Conservation (phyloP, 306 rosid genomes). For the Morella rubra region DNA sequence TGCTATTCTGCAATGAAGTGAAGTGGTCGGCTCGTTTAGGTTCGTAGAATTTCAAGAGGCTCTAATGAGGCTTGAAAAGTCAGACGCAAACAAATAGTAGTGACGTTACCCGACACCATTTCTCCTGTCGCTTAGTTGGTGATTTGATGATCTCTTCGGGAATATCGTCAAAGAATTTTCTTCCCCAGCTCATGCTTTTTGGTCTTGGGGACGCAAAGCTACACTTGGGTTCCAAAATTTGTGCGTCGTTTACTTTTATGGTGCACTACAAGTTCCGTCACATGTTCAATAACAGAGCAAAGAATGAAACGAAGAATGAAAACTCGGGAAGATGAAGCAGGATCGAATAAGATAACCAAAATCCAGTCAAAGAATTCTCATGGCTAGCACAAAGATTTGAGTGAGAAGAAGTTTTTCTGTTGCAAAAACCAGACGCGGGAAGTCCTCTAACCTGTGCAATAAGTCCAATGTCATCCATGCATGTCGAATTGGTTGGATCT, state of each 20-base stretch:
- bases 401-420: not conserved
- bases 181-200: constrained; percentile 8
- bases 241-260: constrained; percentile 15
- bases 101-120: constrained; percentile 26
- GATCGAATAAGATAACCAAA: not conserved
- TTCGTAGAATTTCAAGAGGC: not conserved
- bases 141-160: constrained; percentile 25
- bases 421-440: not conserved
- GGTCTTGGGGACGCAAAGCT: constrained; percentile 17
- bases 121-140: not conserved
- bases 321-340: not conserved
- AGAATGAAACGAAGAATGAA: not conserved
- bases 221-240: constrained; percentile 29
- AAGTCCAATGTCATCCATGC: constrained; percentile 26
- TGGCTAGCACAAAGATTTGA: not conserved
- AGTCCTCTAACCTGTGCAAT: constrained; percentile 20
- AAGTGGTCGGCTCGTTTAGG: not conserved
- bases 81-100: not conserved
- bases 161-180: constrained; percentile 21
- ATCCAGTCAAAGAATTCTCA: not conserved
- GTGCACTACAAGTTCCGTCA: constrained; percentile 17
- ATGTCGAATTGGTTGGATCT: constrained; percentile 21
- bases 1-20: constrained; percentile 5
- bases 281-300: not conserved
- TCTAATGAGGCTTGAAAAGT: not conserved